These are phyloP conservation scores for Hypoxylon intermedium DNA, from an alignment of 495 filamentous ascomycete genomes.

Conservation along the genomic window DNA sequence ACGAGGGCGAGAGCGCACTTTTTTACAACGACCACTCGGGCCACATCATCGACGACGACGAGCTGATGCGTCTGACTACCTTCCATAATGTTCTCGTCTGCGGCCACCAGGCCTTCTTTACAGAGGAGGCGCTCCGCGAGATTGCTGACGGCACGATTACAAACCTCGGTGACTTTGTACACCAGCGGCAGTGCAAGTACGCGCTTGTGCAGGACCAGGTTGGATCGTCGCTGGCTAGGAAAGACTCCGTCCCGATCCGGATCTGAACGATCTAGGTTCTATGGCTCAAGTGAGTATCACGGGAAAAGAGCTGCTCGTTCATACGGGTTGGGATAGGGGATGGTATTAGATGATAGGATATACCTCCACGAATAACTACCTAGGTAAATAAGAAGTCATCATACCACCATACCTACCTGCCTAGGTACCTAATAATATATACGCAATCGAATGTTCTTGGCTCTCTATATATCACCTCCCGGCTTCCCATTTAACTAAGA, in stretches of 20 bases:
- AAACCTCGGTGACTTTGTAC: conserved; percentile 57
- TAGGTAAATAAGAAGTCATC: too few species aligned
- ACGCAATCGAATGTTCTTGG: not conserved
- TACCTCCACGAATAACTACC: too few species aligned
- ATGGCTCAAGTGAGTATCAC: conserved; percentile 3
- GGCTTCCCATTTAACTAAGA: too few species aligned
- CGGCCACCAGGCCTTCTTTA: conserved; percentile 76
- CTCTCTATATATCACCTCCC: not conserved
- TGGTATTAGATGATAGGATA: too few species aligned
- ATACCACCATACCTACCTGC: too few species aligned
- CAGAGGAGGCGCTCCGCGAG: conserved; percentile 67
- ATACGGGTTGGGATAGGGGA: too few species aligned
- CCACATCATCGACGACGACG: conserved; percentile 74
- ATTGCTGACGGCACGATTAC: conserved; percentile 67
- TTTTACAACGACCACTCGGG: conserved; percentile 73
- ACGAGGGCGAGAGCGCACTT: conserved; percentile 60
- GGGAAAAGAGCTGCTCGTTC: conserved; percentile 4
- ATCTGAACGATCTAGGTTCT: conserved; percentile 23
- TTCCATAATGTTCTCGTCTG: conserved; percentile 74
- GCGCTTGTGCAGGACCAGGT: conserved; percentile 43
- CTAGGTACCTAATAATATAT: too few species aligned
- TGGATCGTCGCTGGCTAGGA: conserved; percentile 9
- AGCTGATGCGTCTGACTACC: conserved; percentile 70
- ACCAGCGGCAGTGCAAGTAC: conserved; percentile 45
- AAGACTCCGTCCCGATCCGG: conserved; percentile 34